Base-by-base conservation (phyloP, 1,284 basidiomycete genomes). In the Omphalotus olearius region DNA sequence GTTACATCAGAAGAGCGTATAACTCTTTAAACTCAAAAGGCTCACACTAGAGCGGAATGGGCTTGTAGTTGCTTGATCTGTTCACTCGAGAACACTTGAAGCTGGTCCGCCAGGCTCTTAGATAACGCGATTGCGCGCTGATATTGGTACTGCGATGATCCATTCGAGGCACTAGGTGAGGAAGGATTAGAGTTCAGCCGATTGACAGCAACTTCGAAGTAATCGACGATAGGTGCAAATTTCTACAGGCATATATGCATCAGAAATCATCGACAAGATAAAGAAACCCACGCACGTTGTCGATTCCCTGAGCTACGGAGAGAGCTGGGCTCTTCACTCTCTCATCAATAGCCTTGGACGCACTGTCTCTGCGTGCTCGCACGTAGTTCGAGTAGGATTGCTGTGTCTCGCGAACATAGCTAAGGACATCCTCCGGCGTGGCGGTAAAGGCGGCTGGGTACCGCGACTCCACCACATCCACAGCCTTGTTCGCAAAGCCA, bases 371-470 rank as follows among this genome's bases (percentile, higher is more conserved):
- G 33, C 59, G 56, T 50, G 61, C 59, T 35, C 59, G 53, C 20
- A 69, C 63, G 45, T 65, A 69, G 28, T 69, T 63, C 0, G 63
- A 59, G 6, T 80, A 82, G 56, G 72, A 76, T 58, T 84, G 75
- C 47, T 73, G 76, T 50, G 71, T 70, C 54, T 80, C 73, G 60
- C 76, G 79, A 39, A 88, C 71, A 55, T 78, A 79, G n/a, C 69
- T 73, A 28, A 73, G 71, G 25, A 91, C 78, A 6, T 89, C 85
- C 60, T 85, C 83, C 2, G 86, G 81, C 57, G 80, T 80, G 9
- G 79, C 79, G 55, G 80, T 73, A 76, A 91, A 90, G 4, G 87
- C 80, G 64, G 84, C 86, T 10, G 88, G 88, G 63, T 82, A 88
- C 41, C 79, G 77, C 47, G 76, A 72, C 69, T 89, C 75, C 47